These are phyloP conservation scores for Macrolepiota fuliginosa DNA, from an alignment of 768 basidiomycete genomes.

Conservation along the genomic window DNA sequence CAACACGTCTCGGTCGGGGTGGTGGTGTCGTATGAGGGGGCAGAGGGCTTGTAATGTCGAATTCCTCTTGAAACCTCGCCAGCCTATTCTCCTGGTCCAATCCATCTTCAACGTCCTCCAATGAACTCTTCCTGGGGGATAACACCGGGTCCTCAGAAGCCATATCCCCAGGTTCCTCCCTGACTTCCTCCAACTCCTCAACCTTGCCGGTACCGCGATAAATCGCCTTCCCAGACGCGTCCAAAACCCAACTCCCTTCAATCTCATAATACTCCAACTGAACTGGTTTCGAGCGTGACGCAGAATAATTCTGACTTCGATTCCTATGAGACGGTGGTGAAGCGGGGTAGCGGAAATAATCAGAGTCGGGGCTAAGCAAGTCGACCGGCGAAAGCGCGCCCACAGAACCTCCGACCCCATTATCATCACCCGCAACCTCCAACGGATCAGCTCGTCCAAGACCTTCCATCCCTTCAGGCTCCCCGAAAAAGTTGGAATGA, in stretches of 20 bases:
- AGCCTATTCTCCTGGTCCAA: background rate
- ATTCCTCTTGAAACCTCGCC: constrained; percentile 7
- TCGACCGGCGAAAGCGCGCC: constrained; percentile 9
- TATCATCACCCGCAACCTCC: background rate
- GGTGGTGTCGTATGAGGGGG: constrained; percentile 23
- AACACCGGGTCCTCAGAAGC: constrained; percentile 11
- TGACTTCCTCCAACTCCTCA: constrained; percentile 23
- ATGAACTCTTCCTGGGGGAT: constrained; percentile 10
- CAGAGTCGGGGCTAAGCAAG: background rate
- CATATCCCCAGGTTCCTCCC: constrained; percentile 20
- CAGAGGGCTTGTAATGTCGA: constrained; percentile 15
- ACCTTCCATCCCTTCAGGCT: background rate
- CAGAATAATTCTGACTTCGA: constrained; percentile 6
- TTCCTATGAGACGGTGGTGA: background rate
- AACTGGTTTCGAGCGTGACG: background rate
- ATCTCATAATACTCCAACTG: constrained; percentile 11
- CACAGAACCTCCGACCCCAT: background rate
- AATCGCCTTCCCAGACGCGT: constrained; percentile 19
- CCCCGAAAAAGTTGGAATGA: constrained; percentile 4
- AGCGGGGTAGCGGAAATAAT: background rate
- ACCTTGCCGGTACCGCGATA: constrained; percentile 26
- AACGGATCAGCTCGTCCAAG: constrained; percentile 2
- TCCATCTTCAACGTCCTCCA: background rate
- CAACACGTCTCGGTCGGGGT: constrained; percentile 18
- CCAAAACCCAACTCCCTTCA: constrained; percentile 26